Base-by-base conservation (phyloP, 1,284 basidiomycete species). In the Heterobasidion parviporum region DNA sequence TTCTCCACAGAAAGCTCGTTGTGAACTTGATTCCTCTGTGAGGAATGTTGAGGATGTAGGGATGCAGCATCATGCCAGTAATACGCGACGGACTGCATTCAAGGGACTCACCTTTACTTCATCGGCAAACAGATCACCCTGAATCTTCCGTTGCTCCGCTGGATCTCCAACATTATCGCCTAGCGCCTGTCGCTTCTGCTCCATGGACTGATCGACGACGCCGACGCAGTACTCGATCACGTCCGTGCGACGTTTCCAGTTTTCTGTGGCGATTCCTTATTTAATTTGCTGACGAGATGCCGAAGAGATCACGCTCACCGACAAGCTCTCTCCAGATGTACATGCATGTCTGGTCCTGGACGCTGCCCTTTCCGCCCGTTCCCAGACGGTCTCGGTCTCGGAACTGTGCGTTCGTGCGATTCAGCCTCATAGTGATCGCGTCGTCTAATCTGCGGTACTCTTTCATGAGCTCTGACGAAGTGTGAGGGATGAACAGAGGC, bases 371-470 rank as follows among this genome's bases (percentile, higher is more conserved):
- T 34, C 73, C 71, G 18, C 66, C 67, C 44, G 66, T 53, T 12
- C 71, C 66, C 60, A 62, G 55, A 62, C 87, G 76, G 59, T 87
- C 83, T 57, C 78, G 73, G 71, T 94, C 92, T 57, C 91, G 80
- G 65, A 89, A 82, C 60, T 85, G 80, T 2, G 92, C 92, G 58
- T 79, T 82, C 12, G 90, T 88, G 53, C 92, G 82, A 67, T 94
- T 94, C 54, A 94, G 70, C 26, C 92, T 78, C 79, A 92, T 92
- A 50, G 82, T 85, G 61, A 95, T 87, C 14, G 80, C 74, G 67
- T 95, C 92, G 70, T 95, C 92, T 7, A 94, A 74, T 63, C 80
- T 85, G 62, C 92, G 80, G 68, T 94, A 94, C 69, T 94, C 89
- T 65, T 78, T 83, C 70, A 94, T 79, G 63, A 94, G 81, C 61